Evolutionary conservation across 2,329 filamentous ascomycete species (phyloP).

Genomic region (Aureobasidium subglaciale): DNA sequence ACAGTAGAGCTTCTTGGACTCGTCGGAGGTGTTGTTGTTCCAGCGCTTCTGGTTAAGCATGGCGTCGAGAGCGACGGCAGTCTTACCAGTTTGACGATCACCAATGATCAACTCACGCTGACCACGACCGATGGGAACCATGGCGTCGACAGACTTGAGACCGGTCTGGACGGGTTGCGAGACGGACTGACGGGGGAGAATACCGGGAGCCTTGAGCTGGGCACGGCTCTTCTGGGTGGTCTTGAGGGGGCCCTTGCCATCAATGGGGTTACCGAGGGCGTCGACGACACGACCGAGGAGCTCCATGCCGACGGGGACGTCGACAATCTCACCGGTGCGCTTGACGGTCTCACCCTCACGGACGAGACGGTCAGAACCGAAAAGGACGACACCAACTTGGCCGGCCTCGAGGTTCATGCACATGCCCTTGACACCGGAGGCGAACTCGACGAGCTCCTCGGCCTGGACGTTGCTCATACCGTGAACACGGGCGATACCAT

Average conservation of each 20-base stretch:
- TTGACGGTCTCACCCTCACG: slow-evolving; percentile 99
- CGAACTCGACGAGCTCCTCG: slow-evolving; percentile 99
- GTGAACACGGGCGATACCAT: slow-evolving; percentile 99
- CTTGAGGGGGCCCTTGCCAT: slow-evolving; percentile 97
- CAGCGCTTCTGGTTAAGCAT: slow-evolving; percentile 99
- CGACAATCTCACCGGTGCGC: slow-evolving; percentile 99
- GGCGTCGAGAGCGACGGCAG: slow-evolving; percentile 92
- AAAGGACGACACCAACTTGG: slow-evolving; percentile 99
- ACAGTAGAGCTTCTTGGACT: slow-evolving; percentile 99
- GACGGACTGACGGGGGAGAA: slow-evolving; percentile 94
- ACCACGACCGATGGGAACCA: slow-evolving; percentile 99
- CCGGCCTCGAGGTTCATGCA: slow-evolving; percentile 99
- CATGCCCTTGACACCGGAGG: slow-evolving; percentile 99
- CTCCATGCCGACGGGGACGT: slow-evolving; percentile 87
- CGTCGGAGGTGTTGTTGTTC: slow-evolving; percentile 87
- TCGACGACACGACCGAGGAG: slow-evolving; percentile 97
- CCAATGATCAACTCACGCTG: slow-evolving; percentile 99
- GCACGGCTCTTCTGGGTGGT: slow-evolving; percentile 88
- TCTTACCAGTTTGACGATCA: slow-evolving; percentile 99
- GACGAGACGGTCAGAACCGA: slow-evolving; percentile 99
- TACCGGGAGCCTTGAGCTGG: slow-evolving; percentile 97
- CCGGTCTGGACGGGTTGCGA: slow-evolving; percentile 98
- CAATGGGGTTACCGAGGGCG: slow-evolving; percentile 97
- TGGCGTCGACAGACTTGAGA: slow-evolving; percentile 98
- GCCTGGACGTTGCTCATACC: slow-evolving; percentile 99